Conservation (phyloP, 495 filamentous ascomycete genomes). For the Hypoxylon rickii region DNA sequence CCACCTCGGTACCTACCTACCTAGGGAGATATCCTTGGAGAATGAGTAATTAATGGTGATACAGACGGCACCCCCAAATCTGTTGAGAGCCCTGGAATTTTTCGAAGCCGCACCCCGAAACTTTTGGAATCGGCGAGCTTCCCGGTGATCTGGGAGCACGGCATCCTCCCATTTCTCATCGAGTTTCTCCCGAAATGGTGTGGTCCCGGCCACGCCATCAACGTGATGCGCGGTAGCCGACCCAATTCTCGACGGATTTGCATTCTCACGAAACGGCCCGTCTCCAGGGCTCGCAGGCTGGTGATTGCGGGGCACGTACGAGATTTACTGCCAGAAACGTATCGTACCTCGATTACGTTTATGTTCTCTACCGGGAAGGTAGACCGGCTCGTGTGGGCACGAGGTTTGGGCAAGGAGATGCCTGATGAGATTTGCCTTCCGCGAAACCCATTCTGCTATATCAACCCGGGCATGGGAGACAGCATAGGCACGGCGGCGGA, state of each 20-base stretch:
- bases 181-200: constrained; percentile 42
- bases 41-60: constrained; percentile 4
- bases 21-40: too few species aligned
- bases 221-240: constrained; percentile 34
- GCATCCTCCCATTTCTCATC: constrained; percentile 38
- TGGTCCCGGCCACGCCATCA: constrained; percentile 39
- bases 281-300: constrained; percentile 33
- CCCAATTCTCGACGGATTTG: constrained; percentile 34
- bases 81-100: constrained; percentile 24
- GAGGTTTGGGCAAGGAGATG: constrained; percentile 31
- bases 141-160: constrained; percentile 39
- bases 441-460: constrained; percentile 40
- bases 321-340: constrained; percentile 32
- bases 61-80: constrained; percentile 18
- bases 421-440: constrained; percentile 37
- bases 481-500: constrained; percentile 35
- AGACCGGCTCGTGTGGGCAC: constrained; percentile 35
- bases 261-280: constrained; percentile 30
- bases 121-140: constrained; percentile 35
- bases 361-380: constrained; percentile 35
- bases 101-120: constrained; percentile 17
- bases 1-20: not conserved
- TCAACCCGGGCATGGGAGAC: constrained; percentile 38
- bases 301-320: constrained; percentile 36
- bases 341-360: constrained; percentile 28